Percentiles rank a stretch among this genome's conserved stretches.
phyloP scores from a whole-genome alignment of 2,329 filamentous ascomycete species.

The Cercospora beticola region DNA sequence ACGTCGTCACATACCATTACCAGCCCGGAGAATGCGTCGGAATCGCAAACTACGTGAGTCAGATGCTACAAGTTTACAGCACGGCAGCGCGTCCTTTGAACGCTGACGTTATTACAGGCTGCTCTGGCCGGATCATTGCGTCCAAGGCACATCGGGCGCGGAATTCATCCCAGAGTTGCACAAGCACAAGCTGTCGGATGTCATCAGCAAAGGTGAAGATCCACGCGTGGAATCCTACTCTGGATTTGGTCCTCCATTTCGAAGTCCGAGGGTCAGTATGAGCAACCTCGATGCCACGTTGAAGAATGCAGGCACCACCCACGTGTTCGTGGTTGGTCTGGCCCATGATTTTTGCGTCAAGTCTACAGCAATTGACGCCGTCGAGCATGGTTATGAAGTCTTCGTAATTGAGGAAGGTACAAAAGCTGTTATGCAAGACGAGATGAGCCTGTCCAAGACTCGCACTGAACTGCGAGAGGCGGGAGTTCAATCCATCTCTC shows the following conservation, averaged over 20 bases:
- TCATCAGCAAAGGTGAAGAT: conserved; percentile 78
- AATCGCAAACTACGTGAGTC: conserved; percentile 55
- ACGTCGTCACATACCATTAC: conserved; percentile 61
- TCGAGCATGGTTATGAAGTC: conserved; percentile 70
- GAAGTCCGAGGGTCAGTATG: conserved; percentile 56
- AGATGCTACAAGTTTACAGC: too few relatives aligned
- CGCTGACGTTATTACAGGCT: conserved; percentile 51
- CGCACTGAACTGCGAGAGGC: conserved; percentile 41
- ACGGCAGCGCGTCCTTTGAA: background rate
- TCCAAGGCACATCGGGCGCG: conserved; percentile 71
- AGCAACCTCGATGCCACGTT: conserved; percentile 64
- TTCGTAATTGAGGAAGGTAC: conserved; percentile 78
- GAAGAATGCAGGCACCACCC: conserved; percentile 59
- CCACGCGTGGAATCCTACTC: conserved; percentile 86
- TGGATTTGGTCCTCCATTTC: conserved; percentile 81
- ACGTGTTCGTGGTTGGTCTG: conserved; percentile 83
- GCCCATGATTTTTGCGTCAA: conserved; percentile 90
- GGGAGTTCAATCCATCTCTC: conserved; percentile 16
- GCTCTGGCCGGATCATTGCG: conserved; percentile 90
- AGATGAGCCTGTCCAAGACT: conserved; percentile 57
- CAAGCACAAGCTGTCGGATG: conserved; percentile 55
- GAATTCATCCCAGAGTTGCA: conserved; percentile 73
- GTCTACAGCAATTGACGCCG: conserved; percentile 75
- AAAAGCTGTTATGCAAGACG: conserved; percentile 63
- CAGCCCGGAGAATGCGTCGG: conserved; percentile 68